A percentile compares a stretch with the other conserved stretches of the same genome.
These are phyloP conservation scores for Debaryomyces subglobosus DNA, from an alignment of 1,139 yeast species.

Conservation along the genomic window DNA sequence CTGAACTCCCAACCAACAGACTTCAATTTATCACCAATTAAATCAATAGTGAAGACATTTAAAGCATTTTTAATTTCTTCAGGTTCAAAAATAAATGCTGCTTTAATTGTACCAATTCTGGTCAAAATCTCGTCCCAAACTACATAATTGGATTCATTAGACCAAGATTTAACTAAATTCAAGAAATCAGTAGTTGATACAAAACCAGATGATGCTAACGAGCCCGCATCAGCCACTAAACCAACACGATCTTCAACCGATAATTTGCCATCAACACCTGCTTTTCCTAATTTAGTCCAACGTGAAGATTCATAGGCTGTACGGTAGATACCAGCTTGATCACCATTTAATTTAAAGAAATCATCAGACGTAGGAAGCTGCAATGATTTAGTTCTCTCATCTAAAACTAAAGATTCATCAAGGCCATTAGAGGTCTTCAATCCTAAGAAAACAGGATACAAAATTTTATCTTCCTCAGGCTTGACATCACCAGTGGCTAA, in stretches of 20 bases:
- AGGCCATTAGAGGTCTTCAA: conserved; percentile 68
- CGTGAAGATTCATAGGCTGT: conserved; percentile 77
- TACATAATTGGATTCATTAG: conserved; percentile 65
- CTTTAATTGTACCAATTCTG: conserved; percentile 56
- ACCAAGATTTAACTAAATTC: conserved; percentile 68
- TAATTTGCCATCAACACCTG: conserved; percentile 65
- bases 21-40: conserved; percentile 61
- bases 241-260: conserved; percentile 87
- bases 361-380: conserved; percentile 47
- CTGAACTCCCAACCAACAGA: conserved; percentile 72
- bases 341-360: conserved; percentile 79
- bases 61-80: conserved; percentile 57
- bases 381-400: conserved; percentile 54
- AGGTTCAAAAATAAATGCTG: conserved; percentile 74
- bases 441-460: conserved; percentile 85
- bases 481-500: conserved; percentile 81
- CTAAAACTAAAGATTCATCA: conserved; percentile 63
- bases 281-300: conserved; percentile 72
- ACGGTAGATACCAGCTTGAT: conserved; percentile 82
- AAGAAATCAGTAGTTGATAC: conserved; percentile 68
- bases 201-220: conserved; percentile 74
- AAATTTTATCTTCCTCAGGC: conserved; percentile 58
- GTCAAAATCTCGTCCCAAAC: conserved; percentile 77
- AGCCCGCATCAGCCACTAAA: conserved; percentile 78
- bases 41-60: conserved; percentile 57